These are phyloP conservation scores for Microstegium vimineum DNA, from an alignment of 176 grass and related monocot genomes.

Conservation along the genomic window DNA sequence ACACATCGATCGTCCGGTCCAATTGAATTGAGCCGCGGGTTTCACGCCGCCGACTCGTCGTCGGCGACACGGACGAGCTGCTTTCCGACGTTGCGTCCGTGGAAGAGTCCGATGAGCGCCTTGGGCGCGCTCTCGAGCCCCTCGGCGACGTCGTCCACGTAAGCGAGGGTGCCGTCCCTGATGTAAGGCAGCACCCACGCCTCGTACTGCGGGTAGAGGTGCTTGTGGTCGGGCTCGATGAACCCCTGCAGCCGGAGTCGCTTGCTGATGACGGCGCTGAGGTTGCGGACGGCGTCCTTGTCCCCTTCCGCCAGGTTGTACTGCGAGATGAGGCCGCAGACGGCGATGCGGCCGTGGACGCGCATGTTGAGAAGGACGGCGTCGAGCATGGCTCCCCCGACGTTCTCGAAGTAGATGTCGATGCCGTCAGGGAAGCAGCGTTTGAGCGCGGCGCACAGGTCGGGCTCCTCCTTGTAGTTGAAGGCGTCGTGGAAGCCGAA, in stretches of 20 bases:
- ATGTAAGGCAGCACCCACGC: constrained; percentile 37
- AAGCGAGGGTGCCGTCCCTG: constrained; percentile 40
- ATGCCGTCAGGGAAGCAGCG: constrained; percentile 69
- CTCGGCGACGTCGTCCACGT: constrained; percentile 52
- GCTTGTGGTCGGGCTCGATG: constrained; percentile 43
- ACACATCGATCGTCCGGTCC: background rate
- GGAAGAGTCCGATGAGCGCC: constrained; percentile 54
- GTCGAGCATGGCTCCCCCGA: constrained; percentile 65
- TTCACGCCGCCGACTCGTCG: background rate
- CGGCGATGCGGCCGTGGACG: constrained; percentile 45
- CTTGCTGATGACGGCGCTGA: constrained; percentile 38
- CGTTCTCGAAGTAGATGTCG: constrained; percentile 96
- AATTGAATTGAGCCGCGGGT: background rate
- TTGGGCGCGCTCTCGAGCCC: constrained; percentile 50
- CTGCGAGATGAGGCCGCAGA: constrained; percentile 75
- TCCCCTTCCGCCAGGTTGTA: constrained; percentile 51
- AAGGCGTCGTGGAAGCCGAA: constrained; percentile 83
- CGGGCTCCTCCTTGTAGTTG: constrained; percentile 67
- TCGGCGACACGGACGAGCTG: constrained; percentile 52
- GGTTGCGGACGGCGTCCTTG: constrained; percentile 43
- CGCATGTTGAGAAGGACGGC: constrained; percentile 69
- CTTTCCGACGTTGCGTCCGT: constrained; percentile 65
- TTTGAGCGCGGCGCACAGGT: constrained; percentile 36
- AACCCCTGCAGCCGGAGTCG: constrained; percentile 51
- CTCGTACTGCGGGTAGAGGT: constrained; percentile 45